These are phyloP conservation scores for Graphilbum sp. DNA, from an alignment of 2,329 filamentous ascomycete species.

Conservation along the genomic window DNA sequence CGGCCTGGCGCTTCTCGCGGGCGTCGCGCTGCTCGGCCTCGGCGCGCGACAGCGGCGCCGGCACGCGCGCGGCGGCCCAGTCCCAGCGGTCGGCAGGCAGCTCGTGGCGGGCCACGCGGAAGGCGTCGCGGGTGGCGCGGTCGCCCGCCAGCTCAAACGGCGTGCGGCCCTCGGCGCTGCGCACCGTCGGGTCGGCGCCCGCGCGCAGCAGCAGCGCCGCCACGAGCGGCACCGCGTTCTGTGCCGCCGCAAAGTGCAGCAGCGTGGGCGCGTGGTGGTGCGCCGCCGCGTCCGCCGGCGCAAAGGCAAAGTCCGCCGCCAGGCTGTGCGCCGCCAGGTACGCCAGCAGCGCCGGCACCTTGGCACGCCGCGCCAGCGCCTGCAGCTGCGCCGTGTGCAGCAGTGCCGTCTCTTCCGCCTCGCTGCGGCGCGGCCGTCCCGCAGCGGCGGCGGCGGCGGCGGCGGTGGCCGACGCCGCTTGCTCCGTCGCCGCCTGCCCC, in stretches of 20 bases:
- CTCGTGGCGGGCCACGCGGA: constrained; percentile 71
- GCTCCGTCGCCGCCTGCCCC: constrained; percentile 70
- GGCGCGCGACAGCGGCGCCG: constrained; percentile 48
- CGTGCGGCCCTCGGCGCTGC: constrained; percentile 63
- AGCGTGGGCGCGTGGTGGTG: constrained; percentile 66
- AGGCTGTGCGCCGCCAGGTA: constrained; percentile 69
- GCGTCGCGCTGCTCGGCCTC: constrained; percentile 56
- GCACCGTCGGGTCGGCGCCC: constrained; percentile 53
- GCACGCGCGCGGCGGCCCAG: constrained; percentile 65
- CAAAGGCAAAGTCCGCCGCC: constrained; percentile 30
- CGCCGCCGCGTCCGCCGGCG: constrained; percentile 40
- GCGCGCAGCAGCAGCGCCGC: constrained; percentile 59
- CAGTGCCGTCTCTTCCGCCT: constrained; percentile 67
- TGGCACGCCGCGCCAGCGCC: constrained; percentile 74
- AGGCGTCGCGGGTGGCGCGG: constrained; percentile 72
- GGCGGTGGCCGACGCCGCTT: constrained; percentile 32
- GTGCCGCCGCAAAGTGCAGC: constrained; percentile 70
- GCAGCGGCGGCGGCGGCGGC: constrained; percentile 17
- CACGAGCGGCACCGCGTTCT: constrained; percentile 66
- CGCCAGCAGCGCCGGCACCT: constrained; percentile 69
- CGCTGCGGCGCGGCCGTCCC: constrained; percentile 30
- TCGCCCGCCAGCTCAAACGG: constrained; percentile 81
- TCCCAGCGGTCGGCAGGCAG: constrained; percentile 47
- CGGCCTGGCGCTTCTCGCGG: constrained; percentile 52
- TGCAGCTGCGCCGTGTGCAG: constrained; percentile 84